Evolutionary conservation across 2,329 filamentous ascomycete species (phyloP), one percentile per base, ranked within the genome.

Genomic region (Penicillium sp.): DNA sequence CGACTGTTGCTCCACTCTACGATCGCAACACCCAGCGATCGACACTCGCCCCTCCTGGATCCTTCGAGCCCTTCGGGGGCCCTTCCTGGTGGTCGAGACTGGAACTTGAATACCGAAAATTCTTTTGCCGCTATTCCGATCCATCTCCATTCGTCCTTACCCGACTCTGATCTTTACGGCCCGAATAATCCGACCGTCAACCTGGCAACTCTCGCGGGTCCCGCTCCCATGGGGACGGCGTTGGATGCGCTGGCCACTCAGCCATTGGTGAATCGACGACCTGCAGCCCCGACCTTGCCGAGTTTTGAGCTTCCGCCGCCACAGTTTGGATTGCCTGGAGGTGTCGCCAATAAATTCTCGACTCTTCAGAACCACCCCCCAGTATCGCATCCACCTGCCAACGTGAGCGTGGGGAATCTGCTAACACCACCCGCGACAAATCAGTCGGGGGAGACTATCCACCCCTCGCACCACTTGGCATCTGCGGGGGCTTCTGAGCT

Each of bases 241-340:
- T 76, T 84, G 70, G 84, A 87, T 74, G 78, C 79, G 72, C 82
- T 87, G 78, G 81, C 81, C 74, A 79, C 81, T 68, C 81, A 83
- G 71, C 89, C 88, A 78, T 87, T 92, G 72, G 85, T 87, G 65
- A 82, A 87, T 73, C 84, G 89, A 68, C 85, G 89, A 74, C 84
- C 87, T 69, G 88, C 88, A 69, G 86, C 88, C 60, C 85, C 84
- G 56, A 83, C 84, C 66, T 82, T 92, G 60, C 88, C 88, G 56
- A 83, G 77, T 64, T 90, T 90, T 70, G 86, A 89, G 69, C 83
- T 91, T 50, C 85, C 86, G 62, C 85, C 87, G 53, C 86, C 86
- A 64, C 74, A 62, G 59, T 78, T 71, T 73, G 68, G 73, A 2
- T 72, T 76, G 74, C 21, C 51, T 2, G 74, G 74, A 66, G 75